Conservation (phyloP, 805 yeast genomes). For the Tetrapisispora fleetii region DNA sequence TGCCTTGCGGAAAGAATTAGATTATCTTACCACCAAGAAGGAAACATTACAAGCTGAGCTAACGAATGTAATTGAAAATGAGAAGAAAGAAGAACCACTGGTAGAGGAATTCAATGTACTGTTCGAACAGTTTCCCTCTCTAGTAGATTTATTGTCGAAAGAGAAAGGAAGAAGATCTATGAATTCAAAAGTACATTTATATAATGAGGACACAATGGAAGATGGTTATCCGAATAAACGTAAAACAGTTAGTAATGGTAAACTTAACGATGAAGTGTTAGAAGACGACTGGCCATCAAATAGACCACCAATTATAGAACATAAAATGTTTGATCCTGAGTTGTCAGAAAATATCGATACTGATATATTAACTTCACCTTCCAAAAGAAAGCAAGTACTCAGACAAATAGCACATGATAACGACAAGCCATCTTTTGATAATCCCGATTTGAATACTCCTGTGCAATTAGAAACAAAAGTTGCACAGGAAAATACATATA, state of each 20-base stretch:
- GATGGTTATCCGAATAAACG: neutral
- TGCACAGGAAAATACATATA: conserved; percentile 27
- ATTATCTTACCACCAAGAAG: conserved; percentile 10
- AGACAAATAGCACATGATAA: neutral
- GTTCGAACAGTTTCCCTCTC: conserved; percentile 18
- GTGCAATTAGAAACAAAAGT: conserved; percentile 7
- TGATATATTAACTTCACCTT: conserved; percentile 21
- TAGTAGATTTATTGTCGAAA: conserved; percentile 10
- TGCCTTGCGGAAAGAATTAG: conserved; percentile 28
- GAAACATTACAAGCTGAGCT: conserved; percentile 6
- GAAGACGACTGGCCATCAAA: conserved; percentile 17
- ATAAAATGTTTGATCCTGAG: conserved; percentile 20
- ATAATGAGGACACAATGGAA: neutral
- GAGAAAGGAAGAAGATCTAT: neutral
- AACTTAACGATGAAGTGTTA: conserved; percentile 5
- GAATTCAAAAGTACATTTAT: no score
- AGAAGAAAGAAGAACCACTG: conserved; percentile 3
- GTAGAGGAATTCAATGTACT: conserved; percentile 13
- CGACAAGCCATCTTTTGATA: neutral
- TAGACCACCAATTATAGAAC: conserved; percentile 14
- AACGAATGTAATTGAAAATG: conserved; percentile 3
- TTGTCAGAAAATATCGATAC: conserved; percentile 17
- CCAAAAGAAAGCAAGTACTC: conserved; percentile 14
- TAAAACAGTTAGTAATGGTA: neutral
- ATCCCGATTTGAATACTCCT: neutral